A percentile compares a stretch with the other conserved stretches of the same genome.
phyloP scores from a whole-genome alignment of 225 moss, liverwort and hornwort species.

The Physcomitrium patens region DNA sequence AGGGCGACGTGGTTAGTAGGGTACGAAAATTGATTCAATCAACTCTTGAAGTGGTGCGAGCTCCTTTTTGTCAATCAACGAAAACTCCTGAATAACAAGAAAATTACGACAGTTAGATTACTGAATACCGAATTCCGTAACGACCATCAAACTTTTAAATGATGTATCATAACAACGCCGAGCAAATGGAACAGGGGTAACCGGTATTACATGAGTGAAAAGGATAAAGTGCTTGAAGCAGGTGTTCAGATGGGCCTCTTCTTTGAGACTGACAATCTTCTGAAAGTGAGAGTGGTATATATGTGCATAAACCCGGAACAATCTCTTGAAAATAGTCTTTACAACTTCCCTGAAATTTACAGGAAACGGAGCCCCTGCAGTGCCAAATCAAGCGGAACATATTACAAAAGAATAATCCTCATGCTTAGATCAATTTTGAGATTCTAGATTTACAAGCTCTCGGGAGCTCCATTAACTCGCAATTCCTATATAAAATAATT shows the following conservation, averaged over 20 bases:
- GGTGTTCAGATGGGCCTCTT: conserved; percentile 79
- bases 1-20: conserved; percentile 42
- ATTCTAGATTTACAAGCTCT: too few relatives aligned
- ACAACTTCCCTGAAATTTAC: conserved; percentile 72
- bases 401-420: too few relatives aligned
- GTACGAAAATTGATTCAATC: conserved; percentile 69
- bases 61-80: conserved; percentile 78
- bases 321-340: conserved; percentile 74
- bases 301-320: conserved; percentile 77
- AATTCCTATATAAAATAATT: too few relatives aligned
- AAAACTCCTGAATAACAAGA: conserved; percentile 53
- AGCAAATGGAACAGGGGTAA: neutral
- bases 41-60: conserved; percentile 78
- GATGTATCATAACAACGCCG: neutral
- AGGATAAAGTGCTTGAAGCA: conserved; percentile 90
- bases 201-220: conserved; percentile 56
- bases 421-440: too few relatives aligned
- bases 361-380: conserved; percentile 69
- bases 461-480: too few relatives aligned
- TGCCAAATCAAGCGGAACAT: neutral
- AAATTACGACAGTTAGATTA: neutral
- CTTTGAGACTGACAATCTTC: conserved; percentile 73
- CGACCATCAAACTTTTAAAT: neutral
- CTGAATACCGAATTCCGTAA: neutral
- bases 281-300: conserved; percentile 83